These are phyloP conservation scores for Penicillium chermesinum DNA, from an alignment of 495 filamentous ascomycete species.

Conservation along the genomic window DNA sequence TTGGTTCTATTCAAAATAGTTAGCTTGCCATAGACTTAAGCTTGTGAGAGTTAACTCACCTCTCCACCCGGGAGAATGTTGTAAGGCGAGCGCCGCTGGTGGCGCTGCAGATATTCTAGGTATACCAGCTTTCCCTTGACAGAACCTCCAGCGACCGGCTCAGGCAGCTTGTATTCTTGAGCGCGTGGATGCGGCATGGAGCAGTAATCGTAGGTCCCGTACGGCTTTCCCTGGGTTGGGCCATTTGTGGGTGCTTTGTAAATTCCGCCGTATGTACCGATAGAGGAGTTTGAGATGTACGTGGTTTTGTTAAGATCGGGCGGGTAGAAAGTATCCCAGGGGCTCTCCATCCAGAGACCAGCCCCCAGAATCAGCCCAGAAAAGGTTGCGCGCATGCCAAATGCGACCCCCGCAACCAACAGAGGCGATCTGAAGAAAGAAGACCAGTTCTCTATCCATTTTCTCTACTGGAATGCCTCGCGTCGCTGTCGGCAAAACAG, in stretches of 20 bases:
- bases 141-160: constrained; percentile 23
- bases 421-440: not conserved
- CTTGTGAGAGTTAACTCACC: constrained; percentile 12
- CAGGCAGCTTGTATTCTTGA: constrained; percentile 30
- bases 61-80: constrained; percentile 38
- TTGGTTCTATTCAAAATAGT: constrained; percentile 30
- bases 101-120: constrained; percentile 40
- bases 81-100: constrained; percentile 39
- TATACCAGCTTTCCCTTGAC: constrained; percentile 32
- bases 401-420: not conserved
- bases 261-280: constrained; percentile 39
- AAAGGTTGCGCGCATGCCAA: constrained; percentile 13
- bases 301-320: constrained; percentile 32
- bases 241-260: constrained; percentile 30
- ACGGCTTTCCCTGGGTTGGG: constrained; percentile 19
- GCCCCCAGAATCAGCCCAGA: constrained; percentile 7
- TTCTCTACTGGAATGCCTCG: not conserved
- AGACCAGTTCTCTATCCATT: not conserved
- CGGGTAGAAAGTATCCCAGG: constrained; percentile 37
- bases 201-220: constrained; percentile 39
- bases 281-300: constrained; percentile 35
- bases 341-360: constrained; percentile 9
- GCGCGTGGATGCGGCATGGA: constrained; percentile 42
- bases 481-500: not conserved
- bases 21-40: not conserved